Evolutionary conservation across 2,329 filamentous ascomycete species (phyloP).

Genomic region (Chrysoporthe deuterocubensis): DNA sequence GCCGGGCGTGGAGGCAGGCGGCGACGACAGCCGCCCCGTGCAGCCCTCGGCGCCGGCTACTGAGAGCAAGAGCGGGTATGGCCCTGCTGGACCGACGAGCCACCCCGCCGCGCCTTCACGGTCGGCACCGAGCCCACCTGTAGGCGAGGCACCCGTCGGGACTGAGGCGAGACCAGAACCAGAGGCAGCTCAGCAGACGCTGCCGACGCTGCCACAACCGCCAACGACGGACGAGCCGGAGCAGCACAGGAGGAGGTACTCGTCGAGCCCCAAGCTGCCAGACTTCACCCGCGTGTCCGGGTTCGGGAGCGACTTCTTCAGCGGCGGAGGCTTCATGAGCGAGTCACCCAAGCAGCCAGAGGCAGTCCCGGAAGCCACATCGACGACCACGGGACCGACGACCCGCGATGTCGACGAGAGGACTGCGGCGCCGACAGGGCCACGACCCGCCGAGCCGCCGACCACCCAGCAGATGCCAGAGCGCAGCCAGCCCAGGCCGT

Average conservation of each 20-base stretch:
- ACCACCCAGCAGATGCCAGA: not conserved
- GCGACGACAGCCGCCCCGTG: conserved; percentile 41
- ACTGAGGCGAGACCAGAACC: conserved; percentile 1
- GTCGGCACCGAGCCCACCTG: conserved; percentile 21
- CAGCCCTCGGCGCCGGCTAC: conserved; percentile 56
- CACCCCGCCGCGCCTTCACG: conserved; percentile 28
- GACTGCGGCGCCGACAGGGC: not conserved
- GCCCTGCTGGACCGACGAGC: conserved; percentile 48
- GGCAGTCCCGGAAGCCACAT: not conserved
- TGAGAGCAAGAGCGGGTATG: conserved; percentile 64
- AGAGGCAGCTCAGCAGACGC: conserved; percentile 11
- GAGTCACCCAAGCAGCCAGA: conserved; percentile 32
- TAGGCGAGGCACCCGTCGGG: not conserved
- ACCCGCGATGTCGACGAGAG: too few relatives aligned
- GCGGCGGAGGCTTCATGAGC: conserved; percentile 33
- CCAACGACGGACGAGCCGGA: conserved; percentile 24
- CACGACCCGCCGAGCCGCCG: not conserved
- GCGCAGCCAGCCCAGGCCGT: conserved; percentile 19
- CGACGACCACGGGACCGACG: not conserved
- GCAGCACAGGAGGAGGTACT: conserved; percentile 40
- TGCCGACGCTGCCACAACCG: conserved; percentile 20
- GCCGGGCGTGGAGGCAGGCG: conserved; percentile 57
- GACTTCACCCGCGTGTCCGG: conserved; percentile 62
- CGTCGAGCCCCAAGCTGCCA: conserved; percentile 62
- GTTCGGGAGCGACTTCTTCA: conserved; percentile 62